phyloP scores from a whole-genome alignment of 2,329 filamentous ascomycete genomes.

The Alternaria sp. region DNA sequence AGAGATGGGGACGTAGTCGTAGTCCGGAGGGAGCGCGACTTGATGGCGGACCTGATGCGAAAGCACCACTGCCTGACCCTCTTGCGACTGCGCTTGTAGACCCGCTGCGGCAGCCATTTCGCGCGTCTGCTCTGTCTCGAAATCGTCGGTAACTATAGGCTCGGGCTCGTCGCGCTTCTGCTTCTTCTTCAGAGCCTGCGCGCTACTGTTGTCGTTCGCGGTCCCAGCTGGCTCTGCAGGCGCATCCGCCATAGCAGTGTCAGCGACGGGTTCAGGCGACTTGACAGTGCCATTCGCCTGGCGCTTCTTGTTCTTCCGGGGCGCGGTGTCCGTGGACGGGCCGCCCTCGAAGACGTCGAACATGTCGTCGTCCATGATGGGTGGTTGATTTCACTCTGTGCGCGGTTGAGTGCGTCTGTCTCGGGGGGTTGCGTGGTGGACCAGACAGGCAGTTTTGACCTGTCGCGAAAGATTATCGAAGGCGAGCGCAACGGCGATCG shows the following conservation, averaged over 20 bases:
- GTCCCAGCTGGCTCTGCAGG: constrained; percentile 33
- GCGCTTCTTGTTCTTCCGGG: constrained; percentile 77
- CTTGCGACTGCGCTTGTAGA: constrained; percentile 66
- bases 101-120: constrained; percentile 84
- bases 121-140: constrained; percentile 92
- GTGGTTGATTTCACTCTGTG: constrained; percentile 3
- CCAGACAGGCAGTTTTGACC: background rate
- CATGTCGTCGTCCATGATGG: constrained; percentile 52
- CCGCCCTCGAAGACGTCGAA: constrained; percentile 55
- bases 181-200: constrained; percentile 61
- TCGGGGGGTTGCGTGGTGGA: background rate
- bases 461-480: background rate
- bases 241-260: constrained; percentile 56
- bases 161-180: constrained; percentile 71
- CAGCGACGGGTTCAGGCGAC: constrained; percentile 48
- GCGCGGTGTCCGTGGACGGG: constrained; percentile 30
- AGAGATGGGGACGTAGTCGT: constrained; percentile 93
- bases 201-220: constrained; percentile 40
- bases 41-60: constrained; percentile 99
- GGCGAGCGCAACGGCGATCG: background rate
- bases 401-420: background rate
- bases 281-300: constrained; percentile 83
- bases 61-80: constrained; percentile 75
- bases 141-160: constrained; percentile 88
- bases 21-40: constrained; percentile 91